Evolutionary conservation across 495 filamentous ascomycete genomes (phyloP), one percentile per base, ranked within the genome.

Genomic region (Jackrogersella multiformis): DNA sequence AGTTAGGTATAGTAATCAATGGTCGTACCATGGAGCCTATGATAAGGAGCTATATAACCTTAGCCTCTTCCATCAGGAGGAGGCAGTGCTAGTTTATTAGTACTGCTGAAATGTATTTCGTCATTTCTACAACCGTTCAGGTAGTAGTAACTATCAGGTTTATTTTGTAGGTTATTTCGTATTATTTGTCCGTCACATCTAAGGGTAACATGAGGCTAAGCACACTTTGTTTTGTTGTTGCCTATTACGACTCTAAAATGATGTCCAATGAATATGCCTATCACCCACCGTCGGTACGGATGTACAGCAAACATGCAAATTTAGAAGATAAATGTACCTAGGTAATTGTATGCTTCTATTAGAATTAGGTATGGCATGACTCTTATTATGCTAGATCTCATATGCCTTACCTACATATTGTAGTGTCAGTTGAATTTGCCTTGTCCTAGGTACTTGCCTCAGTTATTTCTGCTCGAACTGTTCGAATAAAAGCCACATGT

Each of bases 31-130:
- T 46, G 15, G n/a, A 42, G 7, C 28, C 8, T 15, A 13, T 30
- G 9, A 18, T 18, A 41, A 16, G 18, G n/a, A 21, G 28, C 46
- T n/a, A n/a, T n/a, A n/a, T 21, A 18, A 30, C 10, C 15, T 61
- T 12, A 15, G 28, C 2, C 8, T 61, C 36, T 44, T 44, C 46
- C 46, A 44, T 53, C 8, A 61, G 46, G 57, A 61, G 20, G 57
- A 34, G 58, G 58, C 35, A 10, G 44, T 61, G 58, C 24, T 61
- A 28, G 16, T 24, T 4, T 32, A 32, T 52, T 41, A 24, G 46
- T 15, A n/a, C n/a, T n/a, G n/a, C n/a, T n/a, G n/a, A n/a, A n/a
- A 21, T 42, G 24, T 41, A 12, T 61, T n/a, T 6, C 6, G 20
- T 13, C 51, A 54, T 30, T 16, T 15, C 30, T 30, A 32, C 45